phyloP scores from a whole-genome alignment of 2,329 filamentous ascomycete species.

The Ciborinia camelliae region DNA sequence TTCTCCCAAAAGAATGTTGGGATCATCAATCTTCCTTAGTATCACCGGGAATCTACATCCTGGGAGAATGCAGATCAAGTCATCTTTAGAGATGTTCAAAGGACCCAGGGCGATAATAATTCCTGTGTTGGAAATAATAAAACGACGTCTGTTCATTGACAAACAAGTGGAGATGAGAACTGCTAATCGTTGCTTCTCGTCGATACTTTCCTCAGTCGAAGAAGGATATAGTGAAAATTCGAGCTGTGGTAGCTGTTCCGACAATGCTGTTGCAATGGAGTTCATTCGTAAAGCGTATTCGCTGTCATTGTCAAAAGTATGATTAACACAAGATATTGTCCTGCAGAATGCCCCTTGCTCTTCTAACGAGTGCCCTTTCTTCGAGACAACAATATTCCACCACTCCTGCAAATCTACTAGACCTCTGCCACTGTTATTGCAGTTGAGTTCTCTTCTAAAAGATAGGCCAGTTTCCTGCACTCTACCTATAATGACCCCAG shows the following conservation, averaged over 20 bases:
- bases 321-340: slow-evolving; percentile 31
- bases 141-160: slow-evolving; percentile 29
- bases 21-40: slow-evolving; percentile 22
- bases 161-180: slow-evolving; percentile 26
- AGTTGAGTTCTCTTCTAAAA: slow-evolving; percentile 22
- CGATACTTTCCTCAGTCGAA: background rate
- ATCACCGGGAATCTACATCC: slow-evolving; percentile 34
- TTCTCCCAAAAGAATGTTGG: slow-evolving; percentile 31
- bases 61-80: slow-evolving; percentile 30
- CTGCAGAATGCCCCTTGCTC: slow-evolving; percentile 26
- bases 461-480: slow-evolving; percentile 24
- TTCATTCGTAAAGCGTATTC: slow-evolving; percentile 25
- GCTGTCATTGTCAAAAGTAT: slow-evolving; percentile 23
- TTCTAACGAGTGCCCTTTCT: slow-evolving; percentile 16
- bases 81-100: slow-evolving; percentile 23
- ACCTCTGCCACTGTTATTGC: slow-evolving; percentile 23
- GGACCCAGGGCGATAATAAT: slow-evolving; percentile 28
- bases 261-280: slow-evolving; percentile 23
- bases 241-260: slow-evolving; percentile 4
- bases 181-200: slow-evolving; percentile 25
- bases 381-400: slow-evolving; percentile 29
- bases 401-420: slow-evolving; percentile 30
- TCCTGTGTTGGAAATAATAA: slow-evolving; percentile 23
- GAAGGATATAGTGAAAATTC: slow-evolving; percentile 2
- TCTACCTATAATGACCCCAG: slow-evolving; percentile 27